phyloP scores from a whole-genome alignment of 805 yeast genomes.

The Monosporozyma aerobia region DNA sequence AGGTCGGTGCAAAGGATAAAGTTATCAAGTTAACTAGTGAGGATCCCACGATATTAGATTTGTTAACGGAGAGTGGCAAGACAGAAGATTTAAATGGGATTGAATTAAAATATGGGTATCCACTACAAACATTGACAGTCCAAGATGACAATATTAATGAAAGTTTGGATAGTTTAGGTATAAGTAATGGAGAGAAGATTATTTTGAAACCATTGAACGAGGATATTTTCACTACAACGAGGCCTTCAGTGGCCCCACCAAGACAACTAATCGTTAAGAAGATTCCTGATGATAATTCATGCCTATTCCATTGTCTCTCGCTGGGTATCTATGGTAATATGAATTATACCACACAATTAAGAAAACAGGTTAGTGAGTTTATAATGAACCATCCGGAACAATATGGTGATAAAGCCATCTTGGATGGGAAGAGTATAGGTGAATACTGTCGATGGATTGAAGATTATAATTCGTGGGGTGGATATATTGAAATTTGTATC shows the following conservation, averaged over 20 bases:
- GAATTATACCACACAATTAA: slow-evolving; percentile 39
- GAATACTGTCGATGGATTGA: slow-evolving; percentile 56
- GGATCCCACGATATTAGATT: slow-evolving; percentile 29
- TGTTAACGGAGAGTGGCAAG: slow-evolving; percentile 19
- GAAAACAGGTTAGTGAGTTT: slow-evolving; percentile 42
- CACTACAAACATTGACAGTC: slow-evolving; percentile 41
- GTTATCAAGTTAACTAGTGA: slow-evolving; percentile 32
- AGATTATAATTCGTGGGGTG: slow-evolving; percentile 65
- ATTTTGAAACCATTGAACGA: not conserved
- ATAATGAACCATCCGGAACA: slow-evolving; percentile 36
- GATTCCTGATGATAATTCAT: slow-evolving; percentile 71
- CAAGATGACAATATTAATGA: slow-evolving; percentile 9
- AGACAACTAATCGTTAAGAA: slow-evolving; percentile 38
- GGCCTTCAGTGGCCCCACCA: not conserved
- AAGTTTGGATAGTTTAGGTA: slow-evolving; percentile 35
- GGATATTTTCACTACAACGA: not conserved
- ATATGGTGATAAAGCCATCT: slow-evolving; percentile 43
- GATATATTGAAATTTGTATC: slow-evolving; percentile 67
- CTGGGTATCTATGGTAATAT: slow-evolving; percentile 39
- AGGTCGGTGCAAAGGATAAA: slow-evolving; percentile 16
- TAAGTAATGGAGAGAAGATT: slow-evolving; percentile 26
- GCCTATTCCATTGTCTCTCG: slow-evolving; percentile 59
- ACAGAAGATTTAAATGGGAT: slow-evolving; percentile 5
- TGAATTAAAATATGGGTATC: slow-evolving; percentile 47
- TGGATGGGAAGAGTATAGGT: slow-evolving; percentile 39